Evolutionary conservation across 2,329 filamentous ascomycete species (phyloP).

Genomic region (Monosporascus sp.): DNA sequence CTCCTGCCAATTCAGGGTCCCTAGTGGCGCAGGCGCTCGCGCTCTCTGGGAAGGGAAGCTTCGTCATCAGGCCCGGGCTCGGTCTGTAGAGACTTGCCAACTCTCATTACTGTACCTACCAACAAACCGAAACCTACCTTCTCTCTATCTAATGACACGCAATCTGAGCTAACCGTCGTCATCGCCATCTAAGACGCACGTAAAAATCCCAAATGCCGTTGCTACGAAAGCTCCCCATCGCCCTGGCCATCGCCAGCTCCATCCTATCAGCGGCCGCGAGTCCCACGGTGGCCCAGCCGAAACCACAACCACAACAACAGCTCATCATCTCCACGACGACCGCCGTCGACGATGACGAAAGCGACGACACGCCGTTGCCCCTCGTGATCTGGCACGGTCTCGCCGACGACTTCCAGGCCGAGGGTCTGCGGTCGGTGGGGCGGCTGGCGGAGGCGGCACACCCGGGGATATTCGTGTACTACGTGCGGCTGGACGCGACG

Average conservation of each 20-base stretch:
- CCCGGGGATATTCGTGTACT: constrained; percentile 80
- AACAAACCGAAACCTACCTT: too few relatives aligned
- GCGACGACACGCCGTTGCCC: constrained; percentile 67
- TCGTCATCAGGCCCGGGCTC: too few relatives aligned
- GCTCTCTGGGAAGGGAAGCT: too few relatives aligned
- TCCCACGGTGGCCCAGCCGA: neutral
- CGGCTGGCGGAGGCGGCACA: constrained; percentile 66
- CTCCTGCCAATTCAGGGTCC: too few relatives aligned
- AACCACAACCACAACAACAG: neutral
- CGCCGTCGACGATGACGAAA: constrained; percentile 26
- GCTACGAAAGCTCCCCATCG: neutral
- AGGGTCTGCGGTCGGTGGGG: constrained; percentile 67
- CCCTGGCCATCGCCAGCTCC: neutral
- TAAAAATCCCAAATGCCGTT: neutral
- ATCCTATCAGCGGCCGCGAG: neutral
- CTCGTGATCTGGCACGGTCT: constrained; percentile 91
- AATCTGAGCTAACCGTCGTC: too few relatives aligned
- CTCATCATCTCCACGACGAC: neutral
- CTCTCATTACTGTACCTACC: too few relatives aligned
- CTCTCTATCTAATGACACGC: too few relatives aligned
- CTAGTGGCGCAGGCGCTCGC: too few relatives aligned
- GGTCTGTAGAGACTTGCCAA: too few relatives aligned
- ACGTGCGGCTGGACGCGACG: constrained; percentile 65
- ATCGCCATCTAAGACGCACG: too few relatives aligned
- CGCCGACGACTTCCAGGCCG: constrained; percentile 68